Conservation (phyloP, 1,284 basidiomycete species). For the Boletus semigastroideus region DNA sequence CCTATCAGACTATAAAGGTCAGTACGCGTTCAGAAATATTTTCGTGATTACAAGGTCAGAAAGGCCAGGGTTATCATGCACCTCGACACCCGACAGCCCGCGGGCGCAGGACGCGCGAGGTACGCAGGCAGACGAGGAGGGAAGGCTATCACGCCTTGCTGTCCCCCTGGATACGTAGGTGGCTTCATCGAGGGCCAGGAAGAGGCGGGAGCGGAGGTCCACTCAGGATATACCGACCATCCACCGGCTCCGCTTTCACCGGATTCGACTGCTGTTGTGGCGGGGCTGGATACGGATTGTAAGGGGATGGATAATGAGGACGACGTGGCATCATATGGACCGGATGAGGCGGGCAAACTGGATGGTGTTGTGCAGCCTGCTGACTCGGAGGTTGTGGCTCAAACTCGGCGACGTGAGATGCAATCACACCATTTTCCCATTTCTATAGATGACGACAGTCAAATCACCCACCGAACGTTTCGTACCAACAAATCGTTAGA, state of each 20-base stretch:
- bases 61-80: too few relatives aligned
- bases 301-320: conserved; percentile 43
- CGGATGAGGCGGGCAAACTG: conserved; percentile 51
- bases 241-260: conserved; percentile 68
- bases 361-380: conserved; percentile 45
- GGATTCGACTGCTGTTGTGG: conserved; percentile 38
- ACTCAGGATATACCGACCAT: conserved; percentile 60
- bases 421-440: conserved; percentile 93
- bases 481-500: conserved; percentile 24
- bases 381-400: conserved; percentile 59
- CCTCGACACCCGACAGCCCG: too few relatives aligned
- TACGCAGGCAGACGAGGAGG: conserved; percentile 49
- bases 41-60: too few relatives aligned
- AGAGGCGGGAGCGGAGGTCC: conserved; percentile 54
- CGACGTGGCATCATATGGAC: conserved; percentile 51
- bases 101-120: conserved; percentile 36
- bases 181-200: conserved; percentile 53
- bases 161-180: conserved; percentile 51
- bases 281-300: conserved; percentile 44
- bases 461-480: conserved; percentile 13
- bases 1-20: too few relatives aligned
- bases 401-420: conserved; percentile 93
- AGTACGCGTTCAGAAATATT: too few relatives aligned
- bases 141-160: conserved; percentile 55
- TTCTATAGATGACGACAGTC: conserved; percentile 53